Conservation (phyloP, 306 rosid species). For the Argentina anserina region DNA sequence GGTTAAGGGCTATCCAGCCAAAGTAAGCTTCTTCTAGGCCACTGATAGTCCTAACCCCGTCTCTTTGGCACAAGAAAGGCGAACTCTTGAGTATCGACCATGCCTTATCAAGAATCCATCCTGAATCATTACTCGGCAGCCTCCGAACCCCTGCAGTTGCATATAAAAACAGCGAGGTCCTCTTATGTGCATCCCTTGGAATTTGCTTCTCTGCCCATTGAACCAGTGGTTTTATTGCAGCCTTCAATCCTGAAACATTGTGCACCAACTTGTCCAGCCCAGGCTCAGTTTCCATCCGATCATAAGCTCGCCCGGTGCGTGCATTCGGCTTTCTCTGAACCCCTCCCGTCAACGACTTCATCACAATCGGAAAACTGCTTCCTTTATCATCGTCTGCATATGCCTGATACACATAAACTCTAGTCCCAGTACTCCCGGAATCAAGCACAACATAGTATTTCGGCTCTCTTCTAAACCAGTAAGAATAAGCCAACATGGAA, state of each 20-base stretch:
- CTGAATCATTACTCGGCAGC: constrained; percentile 56
- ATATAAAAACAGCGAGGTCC: constrained; percentile 67
- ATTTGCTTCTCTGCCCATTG: constrained; percentile 87
- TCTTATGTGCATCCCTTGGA: constrained; percentile 58
- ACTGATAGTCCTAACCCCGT: constrained; percentile 71
- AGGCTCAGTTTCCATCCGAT: constrained; percentile 92
- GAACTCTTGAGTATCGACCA: constrained; percentile 73
- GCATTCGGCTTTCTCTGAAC: constrained; percentile 33
- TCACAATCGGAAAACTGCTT: constrained; percentile 58
- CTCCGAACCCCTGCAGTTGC: constrained; percentile 96
- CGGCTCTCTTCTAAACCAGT: constrained; percentile 60
- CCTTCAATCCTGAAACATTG: constrained; percentile 56
- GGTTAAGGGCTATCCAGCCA: constrained; percentile 96
- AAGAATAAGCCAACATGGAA: constrained; percentile 47
- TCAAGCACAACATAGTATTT: constrained; percentile 82
- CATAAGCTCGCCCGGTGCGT: constrained; percentile 69
- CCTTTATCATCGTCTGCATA: constrained; percentile 38
- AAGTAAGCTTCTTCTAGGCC: constrained; percentile 92
- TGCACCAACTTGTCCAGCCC: constrained; percentile 79
- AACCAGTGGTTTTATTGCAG: constrained; percentile 69
- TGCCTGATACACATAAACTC: constrained; percentile 72
- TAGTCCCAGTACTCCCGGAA: constrained; percentile 88
- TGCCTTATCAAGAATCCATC: constrained; percentile 77
- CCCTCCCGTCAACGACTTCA: constrained; percentile 40
- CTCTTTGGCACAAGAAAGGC: constrained; percentile 63